A percentile compares a stretch with the other conserved stretches of the same genome.
These are phyloP conservation scores for Rhodotorula babjevae DNA, from an alignment of 768 basidiomycete species.

Conservation along the genomic window DNA sequence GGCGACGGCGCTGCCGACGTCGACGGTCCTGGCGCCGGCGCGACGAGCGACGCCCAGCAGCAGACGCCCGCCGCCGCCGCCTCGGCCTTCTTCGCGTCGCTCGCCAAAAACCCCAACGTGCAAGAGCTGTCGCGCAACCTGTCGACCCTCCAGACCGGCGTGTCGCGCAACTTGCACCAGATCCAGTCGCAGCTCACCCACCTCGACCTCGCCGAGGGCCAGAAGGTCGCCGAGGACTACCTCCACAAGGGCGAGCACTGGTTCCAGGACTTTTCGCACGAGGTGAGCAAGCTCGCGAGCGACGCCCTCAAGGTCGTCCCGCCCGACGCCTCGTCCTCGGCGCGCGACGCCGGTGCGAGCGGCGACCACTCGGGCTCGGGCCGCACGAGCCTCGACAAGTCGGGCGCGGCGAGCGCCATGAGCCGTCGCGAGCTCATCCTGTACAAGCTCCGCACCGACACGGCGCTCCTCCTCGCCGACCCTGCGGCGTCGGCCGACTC, in stretches of 20 bases:
- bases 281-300: constrained; percentile 48
- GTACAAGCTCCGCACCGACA: constrained; percentile 47
- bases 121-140: constrained; percentile 30
- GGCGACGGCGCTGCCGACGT: not conserved
- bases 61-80: constrained; percentile 32
- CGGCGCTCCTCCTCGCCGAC: constrained; percentile 47
- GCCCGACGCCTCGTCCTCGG: constrained; percentile 45
- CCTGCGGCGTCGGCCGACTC: constrained; percentile 40
- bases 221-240: constrained; percentile 50
- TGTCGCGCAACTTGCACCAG: constrained; percentile 32
- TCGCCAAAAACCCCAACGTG: constrained; percentile 30
- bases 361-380: not conserved
- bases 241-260: constrained; percentile 46
- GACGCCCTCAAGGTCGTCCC: constrained; percentile 51
- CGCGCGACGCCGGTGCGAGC: constrained; percentile 40
- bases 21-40: not conserved
- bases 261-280: constrained; percentile 43
- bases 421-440: constrained; percentile 48
- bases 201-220: constrained; percentile 44
- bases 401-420: constrained; percentile 4
- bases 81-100: constrained; percentile 38
- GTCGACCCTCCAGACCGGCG: constrained; percentile 19
- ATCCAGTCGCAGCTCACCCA: constrained; percentile 45
- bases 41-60: not conserved
- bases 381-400: not conserved